Percentiles rank a stretch among this genome's conserved stretches.
These are phyloP conservation scores for Monosporascus sp. DNA, from an alignment of 2,329 filamentous ascomycete species.

Conservation along the genomic window DNA sequence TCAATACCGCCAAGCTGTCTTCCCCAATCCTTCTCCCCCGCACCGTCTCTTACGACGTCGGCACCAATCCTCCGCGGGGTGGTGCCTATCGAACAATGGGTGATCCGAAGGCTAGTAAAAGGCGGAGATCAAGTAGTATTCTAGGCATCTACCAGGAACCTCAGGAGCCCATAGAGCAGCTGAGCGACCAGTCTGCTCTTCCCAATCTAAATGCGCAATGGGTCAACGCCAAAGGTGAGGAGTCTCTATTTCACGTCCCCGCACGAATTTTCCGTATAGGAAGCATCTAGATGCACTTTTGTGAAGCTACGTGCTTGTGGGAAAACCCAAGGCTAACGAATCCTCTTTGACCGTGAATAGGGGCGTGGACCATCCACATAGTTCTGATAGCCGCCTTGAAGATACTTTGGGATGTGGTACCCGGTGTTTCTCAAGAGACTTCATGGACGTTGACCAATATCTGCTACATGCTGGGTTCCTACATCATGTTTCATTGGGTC, in stretches of 20 bases:
- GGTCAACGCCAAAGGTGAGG: constrained; percentile 96
- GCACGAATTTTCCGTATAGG: neutral
- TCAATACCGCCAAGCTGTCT: constrained; percentile 93
- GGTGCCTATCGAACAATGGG: constrained; percentile 50
- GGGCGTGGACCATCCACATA: constrained; percentile 96
- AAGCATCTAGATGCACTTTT: constrained; percentile 8
- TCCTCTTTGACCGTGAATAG: constrained; percentile 38
- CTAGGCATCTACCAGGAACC: constrained; percentile 91
- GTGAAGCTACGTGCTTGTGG: neutral
- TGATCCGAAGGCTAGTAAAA: constrained; percentile 64
- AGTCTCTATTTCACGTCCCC: neutral
- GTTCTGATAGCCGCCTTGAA: constrained; percentile 89
- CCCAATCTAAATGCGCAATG: constrained; percentile 97
- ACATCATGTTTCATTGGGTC: constrained; percentile 99
- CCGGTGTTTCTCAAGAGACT: constrained; percentile 92
- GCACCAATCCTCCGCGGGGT: constrained; percentile 64
- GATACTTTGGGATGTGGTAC: constrained; percentile 95
- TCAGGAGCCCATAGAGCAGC: constrained; percentile 92
- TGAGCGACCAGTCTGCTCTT: constrained; percentile 90
- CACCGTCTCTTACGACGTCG: constrained; percentile 86
- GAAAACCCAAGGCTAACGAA: neutral
- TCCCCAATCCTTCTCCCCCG: constrained; percentile 80
- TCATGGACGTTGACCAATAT: constrained; percentile 99
- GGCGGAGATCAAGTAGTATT: constrained; percentile 95
- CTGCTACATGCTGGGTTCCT: constrained; percentile 97